Evolutionary conservation across 139 green algal genomes (phyloP), one percentile per base, ranked within the genome.

Genomic region (Coelastrella sp.): DNA sequence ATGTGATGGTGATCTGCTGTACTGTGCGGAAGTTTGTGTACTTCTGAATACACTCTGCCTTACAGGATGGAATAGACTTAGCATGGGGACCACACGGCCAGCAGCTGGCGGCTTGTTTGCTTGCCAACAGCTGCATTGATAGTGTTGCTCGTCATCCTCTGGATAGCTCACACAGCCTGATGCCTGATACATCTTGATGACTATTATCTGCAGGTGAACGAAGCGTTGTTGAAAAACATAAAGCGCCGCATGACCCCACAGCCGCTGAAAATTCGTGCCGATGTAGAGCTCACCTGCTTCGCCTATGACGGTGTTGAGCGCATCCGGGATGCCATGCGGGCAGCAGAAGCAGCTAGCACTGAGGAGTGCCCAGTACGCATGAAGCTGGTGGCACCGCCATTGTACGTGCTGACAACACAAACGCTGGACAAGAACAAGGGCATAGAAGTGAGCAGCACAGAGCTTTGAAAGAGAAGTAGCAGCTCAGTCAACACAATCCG

Each of bases 241-340:
- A 96, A 95, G 90, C 95, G 98, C 87, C 95, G 98, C 70, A 97
- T 99, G 97, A 99, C 98, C 4, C 98, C 98, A n/a, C 97, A 99
- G 95, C 98, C 98, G n/a, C 93, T 99, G 70, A 99, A 99, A 93
- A 98, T 99, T 83, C 94, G 97, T 7, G 89, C 83, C 6, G 98
- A 99, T 92, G 95, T 99, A 75, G 98, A 99, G 95, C 95, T 99
- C 88, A 99, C 97, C 8, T 99, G 98, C 92, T 99, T 99, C 92
- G 91, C 94, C 6, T 99, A 99, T 88, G 98, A 99, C 83, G 98
- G 98, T 87, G 96, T 99, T 14, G 95, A 99, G 89, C 96, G 99
- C 94, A 99, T 99, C 94, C 96, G 99, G 92, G 87, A 90, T 0
- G 93, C 94, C n/a, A 99, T 99, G 96, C 92, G 94, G 15, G 95